Evolutionary conservation across 2,329 filamentous ascomycete genomes (phyloP), one percentile per base, ranked within the genome.

Genomic region (Colletotrichum australisinense): DNA sequence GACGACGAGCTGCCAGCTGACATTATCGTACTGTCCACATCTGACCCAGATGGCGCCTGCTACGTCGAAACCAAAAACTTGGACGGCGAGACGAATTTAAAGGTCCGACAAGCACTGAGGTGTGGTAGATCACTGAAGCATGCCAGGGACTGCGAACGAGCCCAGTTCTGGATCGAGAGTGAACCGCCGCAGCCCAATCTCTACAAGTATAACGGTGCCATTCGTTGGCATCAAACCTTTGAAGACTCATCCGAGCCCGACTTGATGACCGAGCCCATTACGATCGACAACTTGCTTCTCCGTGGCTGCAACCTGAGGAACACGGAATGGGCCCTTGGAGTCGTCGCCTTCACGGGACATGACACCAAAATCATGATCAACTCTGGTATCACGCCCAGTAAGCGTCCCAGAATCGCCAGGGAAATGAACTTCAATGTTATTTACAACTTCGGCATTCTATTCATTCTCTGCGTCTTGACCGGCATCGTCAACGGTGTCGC

Each of bases 301-400:
- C 93, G 97, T 86, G 97, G 97, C 68, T 98, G 95, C 84, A 97
- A 95, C 77, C 84, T 99, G 62, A 92, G 95, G 76, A 99, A 98
- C 82, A 99, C 97, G 0, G 95, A 98, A 80, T 99, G 97, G 97
- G 89, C 95, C 67, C 89, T 99, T 6, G 97, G 95, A 66, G 90
- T 99, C 3, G 96, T 98, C 63, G 87, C 97, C 22, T 99, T 97
- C 84, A 98, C 97, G 16, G 97, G 97, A 42, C 92, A 95, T 79
- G 96, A 99, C 81, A 98, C 96, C 42, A 99, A 98, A 85, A 98
- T 98, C 81, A 99, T 99, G 97, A 93, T 98, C 86, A 99, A 99
- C 81, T 94, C 97, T 32, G 97, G 97, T 73, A 93, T 96, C 75
- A 99, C 97, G 1, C 97, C 97, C 14, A 97, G 92, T 81, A 99